A percentile compares a stretch with the other conserved stretches of the same genome.
These are phyloP conservation scores for Globisporangium alternatum DNA, from an alignment of 352 stramenopile genomes.

Conservation along the genomic window DNA sequence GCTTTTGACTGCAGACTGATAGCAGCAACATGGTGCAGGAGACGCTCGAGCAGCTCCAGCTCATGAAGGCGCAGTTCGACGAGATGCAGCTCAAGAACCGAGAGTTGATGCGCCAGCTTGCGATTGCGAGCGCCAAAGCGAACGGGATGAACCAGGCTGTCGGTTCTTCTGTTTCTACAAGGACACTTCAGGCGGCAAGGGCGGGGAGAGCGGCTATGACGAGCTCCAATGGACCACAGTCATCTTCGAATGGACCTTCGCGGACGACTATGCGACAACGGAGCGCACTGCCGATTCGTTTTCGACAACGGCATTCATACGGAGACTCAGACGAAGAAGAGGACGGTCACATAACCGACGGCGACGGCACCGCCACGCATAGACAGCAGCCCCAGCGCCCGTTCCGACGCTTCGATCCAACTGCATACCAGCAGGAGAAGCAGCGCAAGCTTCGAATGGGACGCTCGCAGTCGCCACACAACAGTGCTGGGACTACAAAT, in stretches of 20 bases:
- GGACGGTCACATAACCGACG: background rate
- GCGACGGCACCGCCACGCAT: slow-evolving; percentile 16
- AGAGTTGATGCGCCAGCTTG: slow-evolving; percentile 68
- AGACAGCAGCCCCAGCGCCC: slow-evolving; percentile 15
- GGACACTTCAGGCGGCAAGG: slow-evolving; percentile 2
- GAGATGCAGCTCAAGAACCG: slow-evolving; percentile 74
- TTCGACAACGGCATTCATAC: slow-evolving; percentile 26
- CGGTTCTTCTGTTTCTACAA: background rate
- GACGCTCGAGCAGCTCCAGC: slow-evolving; percentile 50
- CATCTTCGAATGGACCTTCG: background rate
- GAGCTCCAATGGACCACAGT: background rate
- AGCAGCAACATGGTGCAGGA: slow-evolving; percentile 50
- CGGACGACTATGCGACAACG: background rate
- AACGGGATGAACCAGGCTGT: background rate
- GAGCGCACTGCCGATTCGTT: slow-evolving; percentile 20
- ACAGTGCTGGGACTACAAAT: background rate
- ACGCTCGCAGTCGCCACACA: slow-evolving; percentile 32
- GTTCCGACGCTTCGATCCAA: slow-evolving; percentile 78
- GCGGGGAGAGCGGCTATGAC: background rate
- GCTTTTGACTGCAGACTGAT: slow-evolving; percentile 33
- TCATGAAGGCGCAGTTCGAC: slow-evolving; percentile 57
- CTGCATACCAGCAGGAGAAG: slow-evolving; percentile 76
- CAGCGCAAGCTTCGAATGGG: slow-evolving; percentile 47
- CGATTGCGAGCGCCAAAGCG: slow-evolving; percentile 50
- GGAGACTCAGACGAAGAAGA: slow-evolving; percentile 26